Base-by-base conservation (phyloP, 495 filamentous ascomycete species). In the Aspergillus homomorphus region DNA sequence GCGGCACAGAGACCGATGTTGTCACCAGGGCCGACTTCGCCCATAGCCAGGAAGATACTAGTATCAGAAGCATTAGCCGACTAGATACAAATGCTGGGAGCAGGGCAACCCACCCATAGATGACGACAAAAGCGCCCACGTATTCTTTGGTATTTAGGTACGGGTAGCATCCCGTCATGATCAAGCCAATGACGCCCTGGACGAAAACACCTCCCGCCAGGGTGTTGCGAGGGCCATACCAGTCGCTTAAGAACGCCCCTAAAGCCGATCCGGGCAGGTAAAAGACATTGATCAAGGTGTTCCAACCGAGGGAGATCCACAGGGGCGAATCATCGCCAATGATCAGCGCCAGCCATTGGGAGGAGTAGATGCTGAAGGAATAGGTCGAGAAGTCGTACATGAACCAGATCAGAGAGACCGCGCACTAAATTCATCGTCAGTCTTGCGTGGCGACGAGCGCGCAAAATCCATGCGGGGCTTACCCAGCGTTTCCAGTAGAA, bases 381-480 rank as follows among this genome's bases (percentile, higher is more conserved):
- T 94, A 96, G 24, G 85, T 72, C 0, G 84, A 87, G 65, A 93
- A 93, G 74, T 96, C 89, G 67, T 96, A 96, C 63, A 95, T 82
- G 73, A 95, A 96, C 92, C 92, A 97, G 70, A 97, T 91, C 23
- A 88, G 58, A 55, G 82, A 87, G 45, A 96, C 89, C n/a, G 89
- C 73, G 2, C 81, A 61, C 49, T 96, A 74, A 10, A 69, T 9
- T 2, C 15, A 18, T 4, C 80, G 80, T 76, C 89, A 91, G 69
- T 79, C 84, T 3, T 50, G 41, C 45, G 69, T 77, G 16, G n/a
- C 20, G 12, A 22, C 10, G 22, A 2, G 16, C 28, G 46, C 12
- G 16, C 48, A 20, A 23, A 9, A 18, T 15, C 22, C 2, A 45
- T 23, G 10, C n/a, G 1, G 26, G 26, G 30, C 63, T 51, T 67